Conservation (phyloP, 2,329 filamentous ascomycete species). For the Aspergillus aculeatinus region DNA sequence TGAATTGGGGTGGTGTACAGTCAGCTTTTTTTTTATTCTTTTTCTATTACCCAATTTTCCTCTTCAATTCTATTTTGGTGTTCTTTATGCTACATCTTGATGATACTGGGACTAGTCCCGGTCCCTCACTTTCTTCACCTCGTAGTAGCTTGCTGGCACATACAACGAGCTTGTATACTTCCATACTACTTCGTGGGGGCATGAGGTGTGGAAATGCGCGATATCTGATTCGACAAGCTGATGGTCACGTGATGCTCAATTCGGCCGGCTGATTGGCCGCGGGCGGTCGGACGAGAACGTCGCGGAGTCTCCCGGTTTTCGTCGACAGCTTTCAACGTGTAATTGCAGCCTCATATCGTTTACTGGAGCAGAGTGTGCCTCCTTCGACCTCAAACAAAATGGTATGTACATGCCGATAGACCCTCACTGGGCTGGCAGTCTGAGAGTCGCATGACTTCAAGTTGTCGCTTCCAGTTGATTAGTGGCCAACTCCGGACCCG, state of each 20-base stretch:
- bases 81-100: conserved; percentile 9
- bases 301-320: conserved; percentile 38
- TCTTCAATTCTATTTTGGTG: conserved; percentile 7
- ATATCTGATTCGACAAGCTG: conserved; percentile 18
- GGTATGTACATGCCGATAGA: conserved; percentile 24
- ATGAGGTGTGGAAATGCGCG: conserved; percentile 14
- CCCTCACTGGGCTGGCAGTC: background rate
- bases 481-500: background rate
- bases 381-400: conserved; percentile 29
- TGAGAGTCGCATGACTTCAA: background rate
- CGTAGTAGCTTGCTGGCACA: too few relatives aligned
- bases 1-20: conserved; percentile 29
- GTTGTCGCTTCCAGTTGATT: background rate
- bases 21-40: conserved; percentile 29
- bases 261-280: conserved; percentile 28
- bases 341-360: conserved; percentile 18
- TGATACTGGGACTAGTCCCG: background rate
- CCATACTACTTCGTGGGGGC: background rate
- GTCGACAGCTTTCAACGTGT: conserved; percentile 22
- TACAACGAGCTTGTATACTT: background rate
- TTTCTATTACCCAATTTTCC: conserved; percentile 25
- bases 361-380: conserved; percentile 25
- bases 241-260: conserved; percentile 23
- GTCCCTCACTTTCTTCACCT: too few relatives aligned
- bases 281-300: conserved; percentile 20